Evolutionary conservation across 306 rosid genomes (phyloP).

Genomic region (Prinsepia uniflora): DNA sequence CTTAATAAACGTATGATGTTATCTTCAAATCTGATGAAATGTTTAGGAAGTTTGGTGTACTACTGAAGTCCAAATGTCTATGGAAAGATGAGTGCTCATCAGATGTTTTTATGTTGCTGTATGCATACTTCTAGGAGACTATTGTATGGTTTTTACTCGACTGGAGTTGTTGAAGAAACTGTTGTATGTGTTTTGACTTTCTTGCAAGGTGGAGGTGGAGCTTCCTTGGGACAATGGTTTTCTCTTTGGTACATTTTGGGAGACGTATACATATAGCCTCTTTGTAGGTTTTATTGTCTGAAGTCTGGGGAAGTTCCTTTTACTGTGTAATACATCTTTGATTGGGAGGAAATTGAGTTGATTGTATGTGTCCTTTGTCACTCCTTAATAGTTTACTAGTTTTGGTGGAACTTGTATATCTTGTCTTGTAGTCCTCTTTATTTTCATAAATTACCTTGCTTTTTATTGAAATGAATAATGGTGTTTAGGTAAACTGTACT

Average conservation of each 20-base stretch:
- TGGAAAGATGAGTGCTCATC: not conserved
- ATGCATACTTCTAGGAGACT: too few species aligned
- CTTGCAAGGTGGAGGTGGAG: not conserved
- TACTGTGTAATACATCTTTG: not conserved
- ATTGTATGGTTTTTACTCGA: too few species aligned
- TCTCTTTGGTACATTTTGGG: not conserved
- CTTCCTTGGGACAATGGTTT: not conserved
- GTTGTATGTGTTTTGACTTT: not conserved
- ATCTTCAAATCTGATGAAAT: not conserved
- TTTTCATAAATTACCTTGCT: not conserved
- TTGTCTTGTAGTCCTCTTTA: not conserved
- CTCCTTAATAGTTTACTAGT: not conserved
- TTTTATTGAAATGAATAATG: not conserved
- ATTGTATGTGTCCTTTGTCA: not conserved
- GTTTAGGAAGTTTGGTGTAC: not conserved
- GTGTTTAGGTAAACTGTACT: constrained; percentile 7
- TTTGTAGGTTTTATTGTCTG: not conserved
- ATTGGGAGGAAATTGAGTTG: not conserved
- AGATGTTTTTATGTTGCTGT: not conserved
- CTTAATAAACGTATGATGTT: not conserved
- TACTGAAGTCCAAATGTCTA: not conserved
- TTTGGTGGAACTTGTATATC: not conserved
- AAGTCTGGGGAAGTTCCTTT: not conserved
- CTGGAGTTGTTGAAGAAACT: too few species aligned
- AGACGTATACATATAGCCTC: not conserved